Percentiles rank a stretch among this genome's conserved stretches.
These are phyloP conservation scores for Sclerotinia trifoliorum DNA, from an alignment of 2,329 filamentous ascomycete species.

Conservation along the genomic window DNA sequence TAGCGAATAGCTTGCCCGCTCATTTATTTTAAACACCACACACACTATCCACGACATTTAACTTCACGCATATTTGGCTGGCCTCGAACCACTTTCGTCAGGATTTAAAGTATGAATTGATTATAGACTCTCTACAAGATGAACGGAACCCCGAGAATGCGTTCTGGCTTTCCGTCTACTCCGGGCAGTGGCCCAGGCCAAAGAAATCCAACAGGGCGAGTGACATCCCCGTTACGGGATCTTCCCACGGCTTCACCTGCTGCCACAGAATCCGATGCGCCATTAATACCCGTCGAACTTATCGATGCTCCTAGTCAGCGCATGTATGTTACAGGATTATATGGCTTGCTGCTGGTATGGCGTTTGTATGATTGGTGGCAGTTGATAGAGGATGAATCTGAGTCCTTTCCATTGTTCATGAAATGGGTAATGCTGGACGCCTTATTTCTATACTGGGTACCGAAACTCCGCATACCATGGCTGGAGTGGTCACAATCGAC, in stretches of 20 bases:
- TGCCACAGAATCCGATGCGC: slow-evolving; percentile 41
- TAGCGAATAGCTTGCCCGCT: not conserved
- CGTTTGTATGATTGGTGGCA: slow-evolving; percentile 82
- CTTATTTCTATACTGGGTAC: slow-evolving; percentile 81
- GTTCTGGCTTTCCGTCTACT: slow-evolving; percentile 78
- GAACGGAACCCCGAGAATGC: slow-evolving; percentile 78
- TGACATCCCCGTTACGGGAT: slow-evolving; percentile 34
- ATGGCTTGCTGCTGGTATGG: slow-evolving; percentile 74
- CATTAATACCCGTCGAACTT: slow-evolving; percentile 76
- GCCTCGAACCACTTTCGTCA: slow-evolving; percentile 28
- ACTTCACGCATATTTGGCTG: not conserved
- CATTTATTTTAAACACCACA: not conserved
- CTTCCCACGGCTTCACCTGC: slow-evolving; percentile 30
- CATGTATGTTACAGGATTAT: slow-evolving; percentile 80
- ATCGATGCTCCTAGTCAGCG: slow-evolving; percentile 90
- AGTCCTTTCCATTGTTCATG: slow-evolving; percentile 85
- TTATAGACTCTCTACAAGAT: slow-evolving; percentile 12
- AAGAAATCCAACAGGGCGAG: slow-evolving; percentile 36
- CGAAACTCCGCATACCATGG: slow-evolving; percentile 91
- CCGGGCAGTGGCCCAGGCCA: slow-evolving; percentile 53
- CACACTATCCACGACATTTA: slow-evolving; percentile 5
- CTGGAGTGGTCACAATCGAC: slow-evolving; percentile 73
- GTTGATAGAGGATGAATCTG: slow-evolving; percentile 75
- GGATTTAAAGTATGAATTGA: slow-evolving; percentile 47
- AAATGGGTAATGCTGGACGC: slow-evolving; percentile 93